phyloP scores from a whole-genome alignment of 2,329 filamentous ascomycete species.

The Alternaria angustiovoidea region DNA sequence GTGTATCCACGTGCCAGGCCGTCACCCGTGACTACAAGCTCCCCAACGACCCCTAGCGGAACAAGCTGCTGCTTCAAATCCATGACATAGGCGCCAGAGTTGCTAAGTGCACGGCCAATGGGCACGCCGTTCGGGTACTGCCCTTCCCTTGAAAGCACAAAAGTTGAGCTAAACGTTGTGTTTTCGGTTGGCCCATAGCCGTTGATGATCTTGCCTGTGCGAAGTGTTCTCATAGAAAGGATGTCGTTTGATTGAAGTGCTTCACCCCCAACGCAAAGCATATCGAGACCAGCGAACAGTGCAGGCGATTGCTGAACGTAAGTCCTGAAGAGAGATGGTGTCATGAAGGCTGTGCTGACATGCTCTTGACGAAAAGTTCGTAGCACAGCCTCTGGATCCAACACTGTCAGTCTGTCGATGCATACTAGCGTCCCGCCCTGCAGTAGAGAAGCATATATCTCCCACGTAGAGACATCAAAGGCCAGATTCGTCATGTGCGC shows the following conservation, averaged over 20 bases:
- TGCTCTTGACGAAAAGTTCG: background rate
- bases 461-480: background rate
- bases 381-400: background rate
- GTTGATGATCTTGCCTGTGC: constrained; percentile 16
- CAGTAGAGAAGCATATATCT: background rate
- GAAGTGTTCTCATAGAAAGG: background rate
- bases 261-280: constrained; percentile 5
- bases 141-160: constrained; percentile 28
- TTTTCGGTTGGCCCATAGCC: constrained; percentile 31
- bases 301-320: background rate
- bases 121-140: constrained; percentile 22
- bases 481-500: background rate
- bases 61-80: constrained; percentile 9
- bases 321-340: background rate
- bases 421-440: background rate
- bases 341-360: constrained; percentile 13
- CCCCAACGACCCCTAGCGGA: constrained; percentile 27
- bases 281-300: background rate
- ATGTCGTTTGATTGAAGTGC: too few relatives aligned
- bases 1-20: constrained; percentile 17
- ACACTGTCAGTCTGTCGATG: background rate
- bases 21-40: constrained; percentile 32
- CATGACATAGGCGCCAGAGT: background rate
- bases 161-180: constrained; percentile 53
- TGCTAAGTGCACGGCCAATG: constrained; percentile 9